Evolutionary conservation across 1,139 yeast genomes (phyloP).

Genomic region (Taphrina flavorubra): DNA sequence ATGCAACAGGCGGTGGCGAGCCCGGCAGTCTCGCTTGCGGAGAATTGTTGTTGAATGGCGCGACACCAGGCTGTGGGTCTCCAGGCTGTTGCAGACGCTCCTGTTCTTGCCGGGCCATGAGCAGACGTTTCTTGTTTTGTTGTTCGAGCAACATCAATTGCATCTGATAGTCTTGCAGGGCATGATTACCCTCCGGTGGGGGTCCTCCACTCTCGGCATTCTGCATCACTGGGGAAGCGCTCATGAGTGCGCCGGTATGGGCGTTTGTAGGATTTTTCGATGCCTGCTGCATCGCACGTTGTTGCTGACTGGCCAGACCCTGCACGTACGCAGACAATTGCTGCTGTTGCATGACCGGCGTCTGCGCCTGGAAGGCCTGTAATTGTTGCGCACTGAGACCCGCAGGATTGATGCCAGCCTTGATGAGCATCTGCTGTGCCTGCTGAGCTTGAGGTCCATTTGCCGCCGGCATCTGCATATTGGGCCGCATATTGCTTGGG

Average conservation of each 20-base stretch:
- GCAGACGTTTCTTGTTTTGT: conserved; percentile 65
- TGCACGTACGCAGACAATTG: conserved; percentile 43
- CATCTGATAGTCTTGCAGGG: conserved; percentile 74
- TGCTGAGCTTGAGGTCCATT: conserved; percentile 28
- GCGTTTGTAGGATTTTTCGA: conserved; percentile 44
- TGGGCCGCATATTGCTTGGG: conserved; percentile 20
- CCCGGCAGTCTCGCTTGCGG: conserved; percentile 44
- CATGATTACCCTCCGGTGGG: conserved; percentile 48
- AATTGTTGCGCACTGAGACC: conserved; percentile 44
- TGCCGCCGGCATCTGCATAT: conserved; percentile 21
- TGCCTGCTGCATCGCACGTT: conserved; percentile 48
- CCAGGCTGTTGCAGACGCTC: conserved; percentile 45
- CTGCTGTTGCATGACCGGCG: conserved; percentile 44
- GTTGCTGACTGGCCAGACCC: conserved; percentile 47
- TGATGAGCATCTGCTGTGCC: conserved; percentile 51
- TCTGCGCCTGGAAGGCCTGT: conserved; percentile 44
- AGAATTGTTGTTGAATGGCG: conserved; percentile 42
- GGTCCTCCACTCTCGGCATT: conserved; percentile 34
- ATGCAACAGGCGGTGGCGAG: conserved; percentile 20
- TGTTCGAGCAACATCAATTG: conserved; percentile 73
- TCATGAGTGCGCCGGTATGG: conserved; percentile 21
- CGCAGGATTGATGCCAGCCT: conserved; percentile 46
- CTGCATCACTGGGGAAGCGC: conserved; percentile 39
- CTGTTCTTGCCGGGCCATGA: conserved; percentile 55
- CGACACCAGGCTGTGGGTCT: conserved; percentile 29